A percentile compares a stretch with the other conserved stretches of the same genome.
phyloP scores from a whole-genome alignment of 2,329 filamentous ascomycete genomes.

The Neopestalotiopsis rosae region DNA sequence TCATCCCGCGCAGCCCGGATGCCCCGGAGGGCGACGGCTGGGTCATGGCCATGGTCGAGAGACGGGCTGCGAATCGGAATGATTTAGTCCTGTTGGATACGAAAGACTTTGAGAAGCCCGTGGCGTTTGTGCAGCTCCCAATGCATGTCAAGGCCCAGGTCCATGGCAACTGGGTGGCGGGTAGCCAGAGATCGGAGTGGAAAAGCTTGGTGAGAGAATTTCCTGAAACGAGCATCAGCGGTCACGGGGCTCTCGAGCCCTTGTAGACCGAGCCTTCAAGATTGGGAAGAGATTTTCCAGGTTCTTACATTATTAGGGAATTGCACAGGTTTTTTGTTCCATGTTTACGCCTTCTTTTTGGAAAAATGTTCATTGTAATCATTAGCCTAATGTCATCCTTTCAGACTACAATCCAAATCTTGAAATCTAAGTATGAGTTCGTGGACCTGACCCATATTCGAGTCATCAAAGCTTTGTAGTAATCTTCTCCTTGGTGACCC shows the following conservation, averaged over 20 bases:
- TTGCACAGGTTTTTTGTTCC: no score
- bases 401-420: background rate
- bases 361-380: no score
- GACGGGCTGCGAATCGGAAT: background rate
- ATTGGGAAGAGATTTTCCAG: no score
- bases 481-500: background rate
- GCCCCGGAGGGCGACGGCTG: conserved; percentile 3
- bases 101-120: conserved; percentile 4
- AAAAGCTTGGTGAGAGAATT: background rate
- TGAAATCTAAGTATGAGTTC: conserved; percentile 7
- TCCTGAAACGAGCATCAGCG: background rate
- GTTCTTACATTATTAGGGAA: no score
- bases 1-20: background rate
- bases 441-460: conserved; percentile 13
- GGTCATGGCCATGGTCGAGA: conserved; percentile 2
- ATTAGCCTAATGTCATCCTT: background rate
- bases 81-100: background rate
- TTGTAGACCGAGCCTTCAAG: background rate
- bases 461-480: conserved; percentile 4
- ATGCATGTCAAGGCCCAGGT: conserved; percentile 5
- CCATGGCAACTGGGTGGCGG: background rate
- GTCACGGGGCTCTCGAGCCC: background rate
- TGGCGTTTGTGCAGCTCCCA: conserved; percentile 1
- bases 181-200: background rate
- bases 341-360: no score